Conservation (phyloP, 2,329 filamentous ascomycete species). For the Cercospora zeina region DNA sequence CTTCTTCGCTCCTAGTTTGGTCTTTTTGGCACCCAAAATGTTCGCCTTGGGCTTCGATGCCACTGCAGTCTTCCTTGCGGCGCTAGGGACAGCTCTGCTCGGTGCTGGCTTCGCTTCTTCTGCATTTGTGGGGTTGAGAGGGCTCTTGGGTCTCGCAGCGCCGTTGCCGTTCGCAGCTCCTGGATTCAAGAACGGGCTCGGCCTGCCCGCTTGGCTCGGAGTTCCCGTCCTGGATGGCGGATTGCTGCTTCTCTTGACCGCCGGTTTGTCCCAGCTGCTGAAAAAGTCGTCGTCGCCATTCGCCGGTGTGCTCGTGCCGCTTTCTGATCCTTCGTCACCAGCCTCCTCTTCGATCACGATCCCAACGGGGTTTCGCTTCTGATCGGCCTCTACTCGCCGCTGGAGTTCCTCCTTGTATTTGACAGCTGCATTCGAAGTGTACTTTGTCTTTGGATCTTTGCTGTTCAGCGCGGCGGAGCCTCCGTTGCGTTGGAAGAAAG, state of each 20-base stretch:
- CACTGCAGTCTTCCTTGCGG: constrained; percentile 72
- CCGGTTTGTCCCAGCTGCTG: constrained; percentile 97
- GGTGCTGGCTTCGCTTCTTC: constrained; percentile 60
- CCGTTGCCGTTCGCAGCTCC: constrained; percentile 60
- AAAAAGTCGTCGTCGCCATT: constrained; percentile 90
- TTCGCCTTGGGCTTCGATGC: constrained; percentile 65
- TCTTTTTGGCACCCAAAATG: constrained; percentile 70
- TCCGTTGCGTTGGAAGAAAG: constrained; percentile 96
- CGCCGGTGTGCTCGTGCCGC: constrained; percentile 70
- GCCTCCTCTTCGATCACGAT: constrained; percentile 79
- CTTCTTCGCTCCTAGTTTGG: constrained; percentile 66
- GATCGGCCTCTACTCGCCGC: constrained; percentile 77
- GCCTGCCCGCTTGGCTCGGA: constrained; percentile 70
- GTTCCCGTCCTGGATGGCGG: constrained; percentile 87
- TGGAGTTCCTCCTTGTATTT: constrained; percentile 99
- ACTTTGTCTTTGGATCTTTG: constrained; percentile 97
- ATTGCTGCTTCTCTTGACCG: constrained; percentile 93
- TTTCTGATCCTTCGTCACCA: constrained; percentile 43
- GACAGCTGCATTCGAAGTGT: constrained; percentile 84
- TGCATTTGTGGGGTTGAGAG: constrained; percentile 61
- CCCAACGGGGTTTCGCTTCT: constrained; percentile 80
- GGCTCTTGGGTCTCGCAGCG: constrained; percentile 74
- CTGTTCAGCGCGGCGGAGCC: constrained; percentile 90
- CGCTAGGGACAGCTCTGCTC: constrained; percentile 72
- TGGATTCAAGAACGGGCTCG: constrained; percentile 86